Evolutionary conservation across 2,329 filamentous ascomycete species (phyloP).

Genomic region (Aspergillus pseudonomiae): DNA sequence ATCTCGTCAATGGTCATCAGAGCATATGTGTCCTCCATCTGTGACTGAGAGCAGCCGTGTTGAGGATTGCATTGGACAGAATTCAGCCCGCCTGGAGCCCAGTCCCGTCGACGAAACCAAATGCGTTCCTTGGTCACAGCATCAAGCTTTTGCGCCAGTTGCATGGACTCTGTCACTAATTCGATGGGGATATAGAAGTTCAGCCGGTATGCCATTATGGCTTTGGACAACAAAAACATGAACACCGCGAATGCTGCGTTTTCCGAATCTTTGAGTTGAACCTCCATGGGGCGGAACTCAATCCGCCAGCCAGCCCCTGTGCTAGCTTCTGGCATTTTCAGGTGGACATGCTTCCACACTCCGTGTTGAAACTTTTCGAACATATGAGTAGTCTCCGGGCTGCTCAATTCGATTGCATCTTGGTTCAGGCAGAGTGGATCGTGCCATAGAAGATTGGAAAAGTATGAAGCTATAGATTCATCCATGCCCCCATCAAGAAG

Average conservation of each 20-base stretch:
- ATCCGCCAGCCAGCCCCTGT: constrained; percentile 90
- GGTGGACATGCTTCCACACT: constrained; percentile 21
- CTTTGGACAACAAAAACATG: constrained; percentile 84
- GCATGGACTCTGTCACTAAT: constrained; percentile 86
- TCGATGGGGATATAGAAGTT: constrained; percentile 89
- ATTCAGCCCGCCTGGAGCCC: constrained; percentile 50
- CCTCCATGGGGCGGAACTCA: constrained; percentile 93
- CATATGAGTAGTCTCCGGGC: constrained; percentile 11
- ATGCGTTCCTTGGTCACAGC: constrained; percentile 77
- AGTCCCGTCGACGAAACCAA: constrained; percentile 82
- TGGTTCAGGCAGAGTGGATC: constrained; percentile 18
- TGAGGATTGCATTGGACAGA: not conserved
- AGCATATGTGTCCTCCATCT: not conserved
- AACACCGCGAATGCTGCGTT: constrained; percentile 92
- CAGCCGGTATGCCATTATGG: constrained; percentile 81
- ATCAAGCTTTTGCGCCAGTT: constrained; percentile 77
- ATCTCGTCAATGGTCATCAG: constrained; percentile 17
- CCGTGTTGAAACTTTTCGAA: constrained; percentile 23
- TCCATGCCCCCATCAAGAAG: constrained; percentile 26
- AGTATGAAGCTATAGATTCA: constrained; percentile 20
- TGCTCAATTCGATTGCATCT: constrained; percentile 15
- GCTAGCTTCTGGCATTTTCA: constrained; percentile 60
- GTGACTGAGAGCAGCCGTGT: not conserved
- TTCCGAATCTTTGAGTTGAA: constrained; percentile 90
- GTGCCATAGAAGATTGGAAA: constrained; percentile 17